Evolutionary conservation across 495 filamentous ascomycete species (phyloP).

Genomic region (Hypoxylon cercidicola): DNA sequence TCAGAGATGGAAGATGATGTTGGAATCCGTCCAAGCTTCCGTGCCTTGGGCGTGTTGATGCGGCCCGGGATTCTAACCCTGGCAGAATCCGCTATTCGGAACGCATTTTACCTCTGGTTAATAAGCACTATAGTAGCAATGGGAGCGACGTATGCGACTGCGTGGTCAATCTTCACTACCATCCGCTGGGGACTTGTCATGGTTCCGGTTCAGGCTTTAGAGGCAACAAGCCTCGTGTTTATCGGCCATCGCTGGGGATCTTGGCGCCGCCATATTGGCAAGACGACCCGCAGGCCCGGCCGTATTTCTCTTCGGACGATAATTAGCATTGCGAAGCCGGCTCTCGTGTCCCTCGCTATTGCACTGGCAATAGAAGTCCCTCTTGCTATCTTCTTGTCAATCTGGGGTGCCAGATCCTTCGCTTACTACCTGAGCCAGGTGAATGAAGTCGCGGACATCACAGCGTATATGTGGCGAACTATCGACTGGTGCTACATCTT

Average conservation of each 20-base stretch:
- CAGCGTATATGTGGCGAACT: slow-evolving; percentile 75
- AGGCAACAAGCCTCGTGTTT: slow-evolving; percentile 72
- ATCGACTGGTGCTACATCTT: slow-evolving; percentile 83
- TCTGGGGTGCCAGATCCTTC: slow-evolving; percentile 67
- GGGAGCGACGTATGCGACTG: slow-evolving; percentile 73
- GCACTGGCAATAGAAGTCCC: slow-evolving; percentile 69
- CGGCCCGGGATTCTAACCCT: slow-evolving; percentile 69
- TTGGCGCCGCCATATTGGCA: slow-evolving; percentile 60
- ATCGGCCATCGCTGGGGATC: slow-evolving; percentile 75
- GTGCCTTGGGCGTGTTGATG: slow-evolving; percentile 61
- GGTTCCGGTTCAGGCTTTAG: slow-evolving; percentile 76
- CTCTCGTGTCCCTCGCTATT: slow-evolving; percentile 61
- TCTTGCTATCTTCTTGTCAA: slow-evolving; percentile 68
- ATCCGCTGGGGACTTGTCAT: slow-evolving; percentile 84
- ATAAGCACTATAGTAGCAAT: slow-evolving; percentile 71
- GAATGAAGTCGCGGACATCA: slow-evolving; percentile 66
- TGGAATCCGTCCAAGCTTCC: slow-evolving; percentile 49
- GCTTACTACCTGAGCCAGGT: slow-evolving; percentile 68
- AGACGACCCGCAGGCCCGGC: slow-evolving; percentile 49
- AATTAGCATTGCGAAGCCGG: slow-evolving; percentile 61
- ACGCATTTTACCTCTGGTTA: slow-evolving; percentile 78
- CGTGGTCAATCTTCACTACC: slow-evolving; percentile 80
- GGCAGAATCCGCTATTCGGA: slow-evolving; percentile 71
- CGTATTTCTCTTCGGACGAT: slow-evolving; percentile 52
- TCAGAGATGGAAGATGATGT: background rate